These are phyloP conservation scores for Aquanectria penicillioides DNA, from an alignment of 2,329 filamentous ascomycete species.

Conservation along the genomic window DNA sequence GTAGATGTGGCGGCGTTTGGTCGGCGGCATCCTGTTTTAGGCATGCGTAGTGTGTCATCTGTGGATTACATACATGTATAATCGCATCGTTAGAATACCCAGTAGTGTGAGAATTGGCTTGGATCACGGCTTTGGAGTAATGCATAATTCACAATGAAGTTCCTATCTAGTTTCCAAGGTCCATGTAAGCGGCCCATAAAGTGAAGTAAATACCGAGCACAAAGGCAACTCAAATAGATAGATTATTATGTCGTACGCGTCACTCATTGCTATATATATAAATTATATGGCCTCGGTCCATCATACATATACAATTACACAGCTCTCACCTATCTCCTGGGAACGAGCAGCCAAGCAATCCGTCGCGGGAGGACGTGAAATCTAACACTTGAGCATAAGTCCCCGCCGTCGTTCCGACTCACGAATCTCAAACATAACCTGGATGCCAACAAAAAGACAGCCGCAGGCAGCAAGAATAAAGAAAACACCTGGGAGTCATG, in stretches of 20 bases:
- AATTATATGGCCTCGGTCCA: slow-evolving; percentile 3
- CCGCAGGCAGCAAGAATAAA: slow-evolving; percentile 78
- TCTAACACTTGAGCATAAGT: slow-evolving; percentile 82
- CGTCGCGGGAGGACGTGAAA: not conserved
- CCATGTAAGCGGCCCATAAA: too few species aligned
- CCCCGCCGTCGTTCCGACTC: slow-evolving; percentile 86
- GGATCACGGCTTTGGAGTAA: too few species aligned
- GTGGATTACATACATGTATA: not conserved
- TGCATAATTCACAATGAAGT: too few species aligned
- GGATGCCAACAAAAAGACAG: slow-evolving; percentile 84
- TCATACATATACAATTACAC: slow-evolving; percentile 31
- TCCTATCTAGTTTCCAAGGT: too few species aligned
- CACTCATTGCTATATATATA: slow-evolving; percentile 19
- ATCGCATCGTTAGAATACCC: slow-evolving; percentile 6
- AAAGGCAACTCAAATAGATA: too few species aligned
- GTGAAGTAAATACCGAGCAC: too few species aligned
- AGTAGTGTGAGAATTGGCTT: not conserved
- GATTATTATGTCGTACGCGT: not conserved
- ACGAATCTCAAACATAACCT: slow-evolving; percentile 96
- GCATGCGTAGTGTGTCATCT: slow-evolving; percentile 21
- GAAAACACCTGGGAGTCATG: slow-evolving; percentile 62
- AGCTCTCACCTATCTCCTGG: not conserved
- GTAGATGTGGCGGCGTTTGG: slow-evolving; percentile 15
- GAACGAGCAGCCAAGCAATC: slow-evolving; percentile 1
- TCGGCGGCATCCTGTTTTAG: slow-evolving; percentile 11